Conservation (phyloP, 176 grass and related monocot genomes). For the Oryza glumipatula region DNA sequence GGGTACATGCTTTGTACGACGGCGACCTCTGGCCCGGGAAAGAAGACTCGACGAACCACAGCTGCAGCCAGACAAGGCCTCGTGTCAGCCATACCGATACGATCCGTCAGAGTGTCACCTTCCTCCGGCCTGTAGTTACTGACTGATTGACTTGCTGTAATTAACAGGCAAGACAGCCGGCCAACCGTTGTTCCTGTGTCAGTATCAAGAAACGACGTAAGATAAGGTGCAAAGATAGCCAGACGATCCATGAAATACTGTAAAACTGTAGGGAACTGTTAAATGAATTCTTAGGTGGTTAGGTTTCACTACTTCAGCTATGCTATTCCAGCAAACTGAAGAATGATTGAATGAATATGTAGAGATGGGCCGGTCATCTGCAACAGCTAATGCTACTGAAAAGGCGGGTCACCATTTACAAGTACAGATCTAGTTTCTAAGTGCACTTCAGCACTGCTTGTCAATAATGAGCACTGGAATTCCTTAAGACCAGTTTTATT, state of each 20-base stretch:
- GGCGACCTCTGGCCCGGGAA: background rate
- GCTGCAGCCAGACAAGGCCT: slow-evolving; percentile 20
- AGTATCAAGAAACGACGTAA: slow-evolving; percentile 14
- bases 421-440: background rate
- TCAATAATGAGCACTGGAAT: background rate
- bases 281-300: background rate
- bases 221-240: background rate
- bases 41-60: slow-evolving; percentile 10
- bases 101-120: slow-evolving; percentile 27
- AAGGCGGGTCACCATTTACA: background rate
- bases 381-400: background rate
- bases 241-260: background rate
- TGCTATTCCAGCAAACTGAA: background rate
- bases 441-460: background rate
- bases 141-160: slow-evolving; percentile 19
- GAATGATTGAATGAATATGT: slow-evolving; percentile 14
- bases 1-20: slow-evolving; percentile 10
- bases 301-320: slow-evolving; percentile 15
- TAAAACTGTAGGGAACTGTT: background rate
- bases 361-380: background rate
- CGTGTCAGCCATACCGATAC: slow-evolving; percentile 35
- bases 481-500: background rate
- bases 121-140: slow-evolving; percentile 34
- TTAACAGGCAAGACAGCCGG: slow-evolving; percentile 29
- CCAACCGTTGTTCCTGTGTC: slow-evolving; percentile 25